Evolutionary conservation across 1,284 basidiomycete genomes (phyloP).

Genomic region (Volvariella volvacea): DNA sequence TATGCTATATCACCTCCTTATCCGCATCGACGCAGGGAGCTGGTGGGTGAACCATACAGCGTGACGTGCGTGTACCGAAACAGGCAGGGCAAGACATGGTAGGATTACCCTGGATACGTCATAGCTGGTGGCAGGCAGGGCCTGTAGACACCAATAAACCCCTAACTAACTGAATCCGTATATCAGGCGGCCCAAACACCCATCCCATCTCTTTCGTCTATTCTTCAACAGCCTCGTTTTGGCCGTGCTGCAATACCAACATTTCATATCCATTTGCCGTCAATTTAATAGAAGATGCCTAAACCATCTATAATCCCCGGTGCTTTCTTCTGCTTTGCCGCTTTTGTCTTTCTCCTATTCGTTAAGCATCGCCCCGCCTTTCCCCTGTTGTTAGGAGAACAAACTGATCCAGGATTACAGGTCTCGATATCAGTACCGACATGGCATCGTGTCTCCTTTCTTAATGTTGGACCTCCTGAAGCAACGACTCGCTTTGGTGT

Average conservation of each 20-base stretch:
- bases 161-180: too few relatives aligned
- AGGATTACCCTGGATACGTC: too few relatives aligned
- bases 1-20: conserved; percentile 40
- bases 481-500: conserved; percentile 56
- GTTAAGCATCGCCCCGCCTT: conserved; percentile 32
- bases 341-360: conserved; percentile 61
- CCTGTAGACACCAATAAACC: too few relatives aligned
- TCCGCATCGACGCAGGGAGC: conserved; percentile 36
- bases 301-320: conserved; percentile 24
- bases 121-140: too few relatives aligned
- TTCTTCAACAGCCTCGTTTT: too few relatives aligned
- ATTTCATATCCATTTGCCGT: too few relatives aligned
- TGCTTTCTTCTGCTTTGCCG: conserved; percentile 46
- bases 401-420: conserved; percentile 21
- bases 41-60: conserved; percentile 33
- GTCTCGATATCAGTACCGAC: conserved; percentile 64
- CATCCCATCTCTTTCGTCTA: too few relatives aligned
- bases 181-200: too few relatives aligned
- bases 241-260: too few relatives aligned
- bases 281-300: too few relatives aligned
- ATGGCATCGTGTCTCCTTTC: conserved; percentile 67
- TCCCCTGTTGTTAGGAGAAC: neutral
- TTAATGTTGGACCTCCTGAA: conserved; percentile 38
- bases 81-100: too few relatives aligned
- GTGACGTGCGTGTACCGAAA: too few relatives aligned